phyloP scores from a whole-genome alignment of 2,329 filamentous ascomycete genomes.

The Aspergillus sp. region DNA sequence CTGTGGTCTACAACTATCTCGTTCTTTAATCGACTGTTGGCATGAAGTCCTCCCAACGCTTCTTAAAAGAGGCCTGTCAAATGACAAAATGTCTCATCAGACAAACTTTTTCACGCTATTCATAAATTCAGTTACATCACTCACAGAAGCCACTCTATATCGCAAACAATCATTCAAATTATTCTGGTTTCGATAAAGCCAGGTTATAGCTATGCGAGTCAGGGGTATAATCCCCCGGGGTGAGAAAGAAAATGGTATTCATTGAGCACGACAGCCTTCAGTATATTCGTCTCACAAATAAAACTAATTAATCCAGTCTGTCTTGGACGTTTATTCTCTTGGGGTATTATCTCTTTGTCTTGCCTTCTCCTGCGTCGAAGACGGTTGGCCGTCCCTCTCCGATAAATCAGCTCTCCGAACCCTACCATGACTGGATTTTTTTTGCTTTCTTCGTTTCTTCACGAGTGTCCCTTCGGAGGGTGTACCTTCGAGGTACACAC shows the following conservation, averaged over 20 bases:
- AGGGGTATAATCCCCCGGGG: too few relatives aligned
- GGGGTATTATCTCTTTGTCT: not conserved
- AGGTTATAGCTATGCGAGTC: not conserved
- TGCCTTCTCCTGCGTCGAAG: not conserved
- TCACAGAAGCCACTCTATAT: too few relatives aligned
- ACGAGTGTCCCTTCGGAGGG: constrained; percentile 48
- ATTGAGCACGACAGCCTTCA: not conserved
- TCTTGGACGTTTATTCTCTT: not conserved
- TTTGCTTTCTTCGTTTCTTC: constrained; percentile 59
- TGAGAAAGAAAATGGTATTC: not conserved
- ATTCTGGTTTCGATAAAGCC: not conserved
- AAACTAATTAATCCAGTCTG: not conserved
- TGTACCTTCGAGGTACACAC: constrained; percentile 50
- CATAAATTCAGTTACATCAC: too few relatives aligned
- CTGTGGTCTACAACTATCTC: constrained; percentile 38
- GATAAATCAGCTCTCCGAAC: constrained; percentile 1
- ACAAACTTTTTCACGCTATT: not conserved
- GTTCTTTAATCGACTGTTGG: constrained; percentile 26
- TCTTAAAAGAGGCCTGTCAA: not conserved
- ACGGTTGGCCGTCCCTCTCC: not conserved
- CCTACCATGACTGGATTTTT: constrained; percentile 18
- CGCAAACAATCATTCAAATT: too few relatives aligned
- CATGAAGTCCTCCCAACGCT: constrained; percentile 12
- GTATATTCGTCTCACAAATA: not conserved
- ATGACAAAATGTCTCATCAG: not conserved